Percentiles rank a stretch among this genome's conserved stretches.
phyloP scores from a whole-genome alignment of 371 early-diverging fungal species.

The Mortierella sp. region DNA sequence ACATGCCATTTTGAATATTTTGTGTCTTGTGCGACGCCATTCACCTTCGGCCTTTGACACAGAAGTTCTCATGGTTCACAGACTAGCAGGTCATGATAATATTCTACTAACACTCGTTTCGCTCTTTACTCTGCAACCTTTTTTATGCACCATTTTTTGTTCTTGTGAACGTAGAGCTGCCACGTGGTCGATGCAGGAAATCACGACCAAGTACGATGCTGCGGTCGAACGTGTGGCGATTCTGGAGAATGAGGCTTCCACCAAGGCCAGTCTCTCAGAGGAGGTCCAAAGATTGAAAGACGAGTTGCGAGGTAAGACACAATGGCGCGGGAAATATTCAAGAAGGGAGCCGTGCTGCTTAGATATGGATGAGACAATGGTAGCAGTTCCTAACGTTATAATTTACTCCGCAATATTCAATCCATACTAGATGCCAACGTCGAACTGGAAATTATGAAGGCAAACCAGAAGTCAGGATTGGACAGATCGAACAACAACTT shows the following conservation, averaged over 20 bases:
- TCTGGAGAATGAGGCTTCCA: conserved; percentile 76
- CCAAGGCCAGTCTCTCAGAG: conserved; percentile 76
- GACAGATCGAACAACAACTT: conserved; percentile 28
- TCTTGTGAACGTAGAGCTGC: conserved; percentile 66
- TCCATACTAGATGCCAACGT: conserved; percentile 64
- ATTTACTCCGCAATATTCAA: not conserved
- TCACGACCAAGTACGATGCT: conserved; percentile 78
- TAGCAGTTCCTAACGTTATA: not conserved
- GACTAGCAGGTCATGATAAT: not conserved
- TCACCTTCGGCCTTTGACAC: not conserved
- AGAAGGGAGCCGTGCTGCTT: not conserved
- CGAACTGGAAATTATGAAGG: conserved; percentile 70
- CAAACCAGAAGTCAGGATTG: conserved; percentile 50
- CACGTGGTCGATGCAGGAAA: conserved; percentile 76
- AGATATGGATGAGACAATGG: not conserved
- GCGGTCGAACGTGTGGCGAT: conserved; percentile 79
- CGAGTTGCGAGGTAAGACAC: conserved; percentile 73
- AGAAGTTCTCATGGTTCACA: not conserved
- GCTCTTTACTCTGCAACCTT: not conserved
- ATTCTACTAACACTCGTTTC: not conserved
- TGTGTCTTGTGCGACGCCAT: not conserved
- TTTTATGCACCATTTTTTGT: not conserved
- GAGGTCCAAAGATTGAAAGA: conserved; percentile 87
- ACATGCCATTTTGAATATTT: conserved; percentile 11
- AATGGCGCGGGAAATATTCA: not conserved